Evolutionary conservation across 2,329 filamentous ascomycete species (phyloP), one percentile per base, ranked within the genome.

Genomic region (Fusarium tjaetaba): DNA sequence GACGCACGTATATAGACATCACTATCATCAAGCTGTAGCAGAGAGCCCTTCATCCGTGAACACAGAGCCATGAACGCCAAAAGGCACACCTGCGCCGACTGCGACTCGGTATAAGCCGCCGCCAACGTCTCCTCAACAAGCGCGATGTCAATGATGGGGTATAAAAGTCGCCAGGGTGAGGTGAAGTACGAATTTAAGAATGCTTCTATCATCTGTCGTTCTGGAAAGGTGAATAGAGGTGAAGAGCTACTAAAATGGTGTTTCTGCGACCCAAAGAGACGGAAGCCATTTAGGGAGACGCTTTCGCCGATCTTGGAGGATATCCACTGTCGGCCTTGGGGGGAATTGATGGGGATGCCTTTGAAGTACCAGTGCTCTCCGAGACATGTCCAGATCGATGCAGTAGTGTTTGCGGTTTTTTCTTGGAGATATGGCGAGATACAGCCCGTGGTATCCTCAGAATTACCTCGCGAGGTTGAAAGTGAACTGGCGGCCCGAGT

Each of bases 301-400:
- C 1, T 26, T n/a, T 57, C 24, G 4, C 63, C 61, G 11, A 46
- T 14, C 4, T 57, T 65, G 4, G 60, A 42, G 14, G 36, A 34
- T 10, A 66, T 48, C 63, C 63, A 66, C 5, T 57, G 36, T 2
- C 11, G 28, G 1, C 63, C 63, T 14, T 26, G 26, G 1, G 16
- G 0, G 1, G 48, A 32, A 20, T 65, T 28, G 4, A 66, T n/a
- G 2, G 61, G 39, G 0, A 66, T 22, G 7, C 63, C 63, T 11
- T 66, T 66, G 16, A 65, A 66, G 16, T 66, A 65, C 63, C 63
- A 66, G 1, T 65, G 22, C 7, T 42, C 34, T 0, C 63, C 48
- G 2, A 66, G 7, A 42, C 49, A 66, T 6, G 18, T 32, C 52
- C 52, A 42, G 11, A 32, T 16, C 11, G 28, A 32, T 4, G n/a